phyloP scores from a whole-genome alignment of 2,329 filamentous ascomycete genomes.

The Scytalidium lignicola region DNA sequence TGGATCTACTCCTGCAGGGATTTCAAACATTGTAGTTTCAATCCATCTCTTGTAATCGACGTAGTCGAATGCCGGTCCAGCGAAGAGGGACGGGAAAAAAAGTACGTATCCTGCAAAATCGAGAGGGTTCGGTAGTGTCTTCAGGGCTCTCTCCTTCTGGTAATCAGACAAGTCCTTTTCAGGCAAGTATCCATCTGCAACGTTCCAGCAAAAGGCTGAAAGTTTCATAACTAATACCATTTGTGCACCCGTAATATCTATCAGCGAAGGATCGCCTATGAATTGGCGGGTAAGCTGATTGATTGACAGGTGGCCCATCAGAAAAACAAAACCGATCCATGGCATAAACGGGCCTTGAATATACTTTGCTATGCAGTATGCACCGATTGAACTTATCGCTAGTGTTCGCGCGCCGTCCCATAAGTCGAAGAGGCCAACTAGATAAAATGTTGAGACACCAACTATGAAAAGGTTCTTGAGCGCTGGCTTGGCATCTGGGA shows the following conservation, averaged over 20 bases:
- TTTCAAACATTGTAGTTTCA: slow-evolving; percentile 89
- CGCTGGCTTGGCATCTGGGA: slow-evolving; percentile 78
- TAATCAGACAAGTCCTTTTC: slow-evolving; percentile 76
- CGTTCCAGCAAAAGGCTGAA: slow-evolving; percentile 94
- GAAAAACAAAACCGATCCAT: slow-evolving; percentile 89
- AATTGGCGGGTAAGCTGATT: slow-evolving; percentile 82
- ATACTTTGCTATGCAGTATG: slow-evolving; percentile 79
- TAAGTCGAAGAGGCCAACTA: slow-evolving; percentile 88
- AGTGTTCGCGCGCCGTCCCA: slow-evolving; percentile 81
- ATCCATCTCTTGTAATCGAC: slow-evolving; percentile 90
- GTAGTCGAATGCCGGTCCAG: slow-evolving; percentile 90
- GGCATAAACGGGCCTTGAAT: slow-evolving; percentile 91
- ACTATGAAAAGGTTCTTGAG: slow-evolving; percentile 88
- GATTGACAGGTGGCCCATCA: slow-evolving; percentile 93
- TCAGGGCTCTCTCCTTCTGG: slow-evolving; percentile 77
- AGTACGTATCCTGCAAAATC: slow-evolving; percentile 88
- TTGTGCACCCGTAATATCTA: slow-evolving; percentile 92
- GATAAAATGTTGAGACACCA: slow-evolving; percentile 77
- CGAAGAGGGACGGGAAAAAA: slow-evolving; percentile 90
- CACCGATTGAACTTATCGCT: slow-evolving; percentile 69
- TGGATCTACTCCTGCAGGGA: slow-evolving; percentile 75
- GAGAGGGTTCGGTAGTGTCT: slow-evolving; percentile 66
- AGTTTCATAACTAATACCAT: slow-evolving; percentile 99
- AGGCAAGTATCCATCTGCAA: slow-evolving; percentile 82
- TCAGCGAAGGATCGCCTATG: slow-evolving; percentile 54